Base-by-base conservation (phyloP, 345 rosid species). In the Iberis pinnata region DNA sequence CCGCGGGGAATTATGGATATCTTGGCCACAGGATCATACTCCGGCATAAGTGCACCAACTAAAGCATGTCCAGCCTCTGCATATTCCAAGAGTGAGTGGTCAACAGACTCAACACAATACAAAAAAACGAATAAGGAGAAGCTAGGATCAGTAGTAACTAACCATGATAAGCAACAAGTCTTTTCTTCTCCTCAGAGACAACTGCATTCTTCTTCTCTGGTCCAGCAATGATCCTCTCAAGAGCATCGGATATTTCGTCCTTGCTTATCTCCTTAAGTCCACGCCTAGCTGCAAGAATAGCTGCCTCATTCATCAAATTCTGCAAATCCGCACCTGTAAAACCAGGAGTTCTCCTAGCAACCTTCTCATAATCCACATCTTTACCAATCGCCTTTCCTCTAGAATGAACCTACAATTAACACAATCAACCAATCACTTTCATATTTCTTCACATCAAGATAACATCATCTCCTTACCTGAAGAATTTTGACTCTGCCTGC, bases 191-290 rank as follows among this genome's bases (percentile, higher is more conserved):
- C 0, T 88, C 98, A 3, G 96, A 81, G 58, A 92, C 95, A 12
- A 92, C 96, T 17, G 95, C 96, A 63, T 88, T 92, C 63, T 92
- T 92, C 83, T 88, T 92, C 76, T 92, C 98, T 6, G 98, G 98
- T 54, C 98, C 96, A 24, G 96, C 98, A 71, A 88, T 92, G 51
- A 92, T 92, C 72, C 98, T 81, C 76, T 92, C 98, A 14, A 88
- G 74, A 43, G 96, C 98, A 83, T 92, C 98, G 0, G 95, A 77
- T 53, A 92, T 92, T 72, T 88, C 98, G 38, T 92, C 98, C 49
- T 92, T 88, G 75, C 96, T 92, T 48, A 92, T 88, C 73, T 92
- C 96, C 83, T 92, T 92, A 12, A 92, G 96, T 45, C 85, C 89
- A 46, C 95, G 89, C 67, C 98, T 80, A 11, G 98, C 98, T 6